These are phyloP conservation scores for Brasenia schreberi DNA, from an alignment of 164 flowering plant genomes.

Conservation along the genomic window DNA sequence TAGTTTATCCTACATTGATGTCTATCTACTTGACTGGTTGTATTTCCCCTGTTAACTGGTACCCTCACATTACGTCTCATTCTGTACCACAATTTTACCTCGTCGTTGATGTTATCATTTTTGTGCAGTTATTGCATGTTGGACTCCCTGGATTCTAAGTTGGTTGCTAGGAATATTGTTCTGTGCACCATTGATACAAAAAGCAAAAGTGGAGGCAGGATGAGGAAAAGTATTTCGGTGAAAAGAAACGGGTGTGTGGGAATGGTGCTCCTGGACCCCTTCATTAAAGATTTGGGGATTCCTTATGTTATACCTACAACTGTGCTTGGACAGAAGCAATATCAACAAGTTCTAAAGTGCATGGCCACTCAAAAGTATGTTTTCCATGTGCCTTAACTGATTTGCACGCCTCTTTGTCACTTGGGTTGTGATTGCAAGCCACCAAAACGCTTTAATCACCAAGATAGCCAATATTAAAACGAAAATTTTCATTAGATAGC, in stretches of 20 bases:
- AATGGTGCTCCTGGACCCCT: slow-evolving; percentile 9
- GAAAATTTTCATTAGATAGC: no score
- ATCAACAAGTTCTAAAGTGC: neutral
- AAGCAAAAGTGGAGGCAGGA: neutral
- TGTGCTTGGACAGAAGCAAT: slow-evolving; percentile 1
- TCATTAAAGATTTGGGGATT: slow-evolving; percentile 8
- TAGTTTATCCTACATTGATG: no score
- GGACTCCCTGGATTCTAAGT: slow-evolving; percentile 7
- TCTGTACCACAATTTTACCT: no score
- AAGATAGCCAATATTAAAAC: no score
- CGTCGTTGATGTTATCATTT: neutral
- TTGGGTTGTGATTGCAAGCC: no score
- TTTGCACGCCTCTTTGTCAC: no score
- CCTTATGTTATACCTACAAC: slow-evolving; percentile 9
- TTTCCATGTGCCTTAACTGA: neutral
- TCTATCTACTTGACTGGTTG: no score
- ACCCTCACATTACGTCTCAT: no score
- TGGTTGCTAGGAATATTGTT: slow-evolving; percentile 19
- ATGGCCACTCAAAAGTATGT: slow-evolving; percentile 2
- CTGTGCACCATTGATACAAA: slow-evolving; percentile 7
- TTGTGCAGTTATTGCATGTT: slow-evolving; percentile 11
- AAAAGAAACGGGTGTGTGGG: slow-evolving; percentile 8
- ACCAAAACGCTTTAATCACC: no score
- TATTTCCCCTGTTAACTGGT: no score
- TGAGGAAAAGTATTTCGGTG: slow-evolving; percentile 2